A percentile compares a stretch with the other conserved stretches of the same genome.
These are phyloP conservation scores for Starmerella sirachaensis DNA, from an alignment of 805 yeast species.

Conservation along the genomic window DNA sequence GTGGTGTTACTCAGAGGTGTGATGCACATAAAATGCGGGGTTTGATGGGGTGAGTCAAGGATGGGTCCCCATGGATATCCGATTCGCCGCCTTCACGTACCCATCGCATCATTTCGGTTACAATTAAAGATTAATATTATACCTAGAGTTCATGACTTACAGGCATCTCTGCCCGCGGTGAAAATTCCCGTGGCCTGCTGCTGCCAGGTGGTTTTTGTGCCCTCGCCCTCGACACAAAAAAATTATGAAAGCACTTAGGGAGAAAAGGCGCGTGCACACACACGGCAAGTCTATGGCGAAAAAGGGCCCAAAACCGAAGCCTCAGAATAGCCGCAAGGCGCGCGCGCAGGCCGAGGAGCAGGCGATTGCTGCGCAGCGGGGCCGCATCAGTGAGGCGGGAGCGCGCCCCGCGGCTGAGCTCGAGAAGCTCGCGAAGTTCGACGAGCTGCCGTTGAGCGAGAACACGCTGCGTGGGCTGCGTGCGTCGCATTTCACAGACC, in stretches of 20 bases:
- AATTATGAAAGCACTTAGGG: slow-evolving; percentile 2
- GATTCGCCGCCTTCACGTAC: no score
- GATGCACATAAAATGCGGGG: no score
- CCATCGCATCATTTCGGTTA: no score
- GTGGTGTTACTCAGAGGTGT: no score
- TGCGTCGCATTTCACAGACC: slow-evolving; percentile 60
- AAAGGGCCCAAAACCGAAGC: slow-evolving; percentile 7
- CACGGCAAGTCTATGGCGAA: slow-evolving; percentile 5
- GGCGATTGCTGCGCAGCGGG: slow-evolving; percentile 8
- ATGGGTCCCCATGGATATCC: no score
- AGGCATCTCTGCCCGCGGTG: no score
- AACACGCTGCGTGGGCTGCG: slow-evolving; percentile 59
- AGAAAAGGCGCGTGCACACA: background rate
- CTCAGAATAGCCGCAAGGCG: slow-evolving; percentile 7
- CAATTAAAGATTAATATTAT: no score
- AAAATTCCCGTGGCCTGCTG: no score
- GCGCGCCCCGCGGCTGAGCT: slow-evolving; percentile 4
- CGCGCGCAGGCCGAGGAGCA: slow-evolving; percentile 7
- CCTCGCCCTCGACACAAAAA: background rate
- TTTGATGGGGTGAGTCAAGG: no score
- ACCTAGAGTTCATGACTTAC: no score
- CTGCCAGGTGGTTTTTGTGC: no score
- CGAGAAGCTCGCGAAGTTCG: slow-evolving; percentile 40
- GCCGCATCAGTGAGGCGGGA: slow-evolving; percentile 9
- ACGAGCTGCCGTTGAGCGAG: slow-evolving; percentile 63